Base-by-base conservation (phyloP, 441 rosid genomes). In the Erysimum pusillum region DNA sequence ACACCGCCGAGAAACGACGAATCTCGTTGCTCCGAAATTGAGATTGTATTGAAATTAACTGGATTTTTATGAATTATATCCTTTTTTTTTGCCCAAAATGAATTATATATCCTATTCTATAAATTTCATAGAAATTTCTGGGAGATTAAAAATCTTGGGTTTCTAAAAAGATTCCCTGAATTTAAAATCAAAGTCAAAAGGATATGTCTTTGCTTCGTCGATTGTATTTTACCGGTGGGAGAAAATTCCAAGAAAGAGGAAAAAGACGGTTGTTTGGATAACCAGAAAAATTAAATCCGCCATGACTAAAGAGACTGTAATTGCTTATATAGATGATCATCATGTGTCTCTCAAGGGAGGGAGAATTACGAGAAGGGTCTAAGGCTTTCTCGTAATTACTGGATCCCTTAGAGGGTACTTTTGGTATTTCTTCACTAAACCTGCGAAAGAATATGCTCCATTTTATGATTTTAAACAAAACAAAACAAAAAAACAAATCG, bases 281-380 rank as follows among this genome's bases (percentile, higher is more conserved):
- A 53, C 70, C 60, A 67, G 76, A 52, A 67, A 51, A 60, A 59
- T 39, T 7, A 34, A 73, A 62, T 74, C 82, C 75, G 78, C 75
- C 78, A 73, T 68, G 53, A 39, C 57, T 67, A 14, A 54, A 18
- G 65, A 73, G 25, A 79, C 75, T 79, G 81, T 73, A 28, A 44
- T 61, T 67, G 78, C 60, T 78, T 79, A 79, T 12, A 78, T 78
- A 67, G 57, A 66, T 64, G 68, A 52, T 22, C 7, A 61, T 18
- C 49, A 61, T 61, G 49, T 58, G 49, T 59, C 44, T 71, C 56
- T 70, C 65, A 39, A 31, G 20, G 44, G 81, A 78, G 70, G 71
- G 75, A 74, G 67, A 74, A 62, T 54, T 62, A 68, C 82, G 62
- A 74, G 32, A 79, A 62, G 64, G 59, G 69, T 78, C 69, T 60